Evolutionary conservation across 2,329 filamentous ascomycete species (phyloP).

Genomic region (Cladosporium sp.): DNA sequence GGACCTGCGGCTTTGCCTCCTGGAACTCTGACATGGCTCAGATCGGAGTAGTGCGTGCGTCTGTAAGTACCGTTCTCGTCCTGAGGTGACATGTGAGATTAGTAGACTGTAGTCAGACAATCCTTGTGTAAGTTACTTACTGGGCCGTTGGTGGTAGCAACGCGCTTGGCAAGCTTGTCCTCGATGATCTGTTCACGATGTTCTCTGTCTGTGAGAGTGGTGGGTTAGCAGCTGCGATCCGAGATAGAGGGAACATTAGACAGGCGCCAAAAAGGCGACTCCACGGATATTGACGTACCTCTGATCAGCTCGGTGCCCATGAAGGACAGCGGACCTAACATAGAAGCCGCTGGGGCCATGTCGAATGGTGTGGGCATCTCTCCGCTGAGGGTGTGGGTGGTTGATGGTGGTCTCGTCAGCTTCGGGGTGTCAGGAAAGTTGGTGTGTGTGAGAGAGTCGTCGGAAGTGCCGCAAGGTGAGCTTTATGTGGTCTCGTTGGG

Average conservation of each 20-base stretch:
- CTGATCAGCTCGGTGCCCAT: slow-evolving; percentile 4
- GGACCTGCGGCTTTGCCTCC: slow-evolving; percentile 38
- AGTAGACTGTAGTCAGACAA: background rate
- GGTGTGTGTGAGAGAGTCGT: background rate
- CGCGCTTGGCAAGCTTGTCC: background rate
- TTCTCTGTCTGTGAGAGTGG: background rate
- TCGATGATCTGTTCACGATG: background rate
- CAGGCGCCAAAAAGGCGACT: too few relatives aligned
- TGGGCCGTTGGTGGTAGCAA: background rate
- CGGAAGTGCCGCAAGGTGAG: too few relatives aligned
- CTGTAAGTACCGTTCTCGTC: background rate
- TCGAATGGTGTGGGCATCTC: background rate
- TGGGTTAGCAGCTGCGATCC: background rate
- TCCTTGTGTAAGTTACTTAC: background rate
- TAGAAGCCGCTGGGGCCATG: background rate
- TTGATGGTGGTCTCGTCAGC: slow-evolving; percentile 1
- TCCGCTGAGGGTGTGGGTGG: background rate
- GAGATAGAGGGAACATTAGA: too few relatives aligned
- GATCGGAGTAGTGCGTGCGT: slow-evolving; percentile 2
- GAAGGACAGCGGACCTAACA: background rate
- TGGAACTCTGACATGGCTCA: slow-evolving; percentile 28
- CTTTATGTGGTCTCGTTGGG: background rate
- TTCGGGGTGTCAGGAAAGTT: background rate
- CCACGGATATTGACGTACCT: background rate
- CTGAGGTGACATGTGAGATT: background rate